Evolutionary conservation across 2,329 filamentous ascomycete genomes (phyloP), one percentile per base, ranked within the genome.

Genomic region (Rasamsonia emersonii): DNA sequence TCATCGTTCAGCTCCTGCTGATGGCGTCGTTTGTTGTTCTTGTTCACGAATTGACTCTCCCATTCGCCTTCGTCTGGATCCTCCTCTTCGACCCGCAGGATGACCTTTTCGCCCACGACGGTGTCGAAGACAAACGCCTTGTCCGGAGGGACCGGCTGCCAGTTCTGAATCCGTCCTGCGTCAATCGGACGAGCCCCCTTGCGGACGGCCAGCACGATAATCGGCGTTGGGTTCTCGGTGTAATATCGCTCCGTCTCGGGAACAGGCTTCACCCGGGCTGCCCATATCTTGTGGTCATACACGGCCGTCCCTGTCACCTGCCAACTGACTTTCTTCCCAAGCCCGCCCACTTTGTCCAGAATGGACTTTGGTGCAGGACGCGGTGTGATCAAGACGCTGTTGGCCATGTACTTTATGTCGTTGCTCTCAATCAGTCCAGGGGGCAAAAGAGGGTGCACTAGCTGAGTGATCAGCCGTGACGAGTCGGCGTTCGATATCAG

Each of bases 311-410:
- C 85, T 0, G 77, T 82, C 4, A 94, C 79, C 54, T 84, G 76
- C 86, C 89, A 98, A 24, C 67, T 76, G 60, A 93, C 73, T 58
- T 81, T 89, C 47, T 75, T 78, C 19, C 86, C 86, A 50, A 94
- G 77, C 17, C 89, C 89, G 24, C 91, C 91, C 8, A 91, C 81
- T 56, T 86, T 91, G 32, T 82, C 73, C 18, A 95, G 64, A 14
- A 93, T 79, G 42, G 70, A 73, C 30, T 72, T 68, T 3, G 82
- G 76, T 30, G 82, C 84, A 0, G 82, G 77, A 8, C 82, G 78
- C 1, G 86, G 80, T 21, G 81, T 82, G 51, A 98, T 96, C 48
- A 95, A 71, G 46, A 98, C 88, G 58, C 81, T 89, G 60, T 93
- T 94, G 27, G 81, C 88, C 47, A 94, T 79, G 40, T 78, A 75